A percentile compares a stretch with the other conserved stretches of the same genome.
Conservation (phyloP, 2,329 filamentous ascomycete genomes). For the Colletotrichum endophyticum region DNA sequence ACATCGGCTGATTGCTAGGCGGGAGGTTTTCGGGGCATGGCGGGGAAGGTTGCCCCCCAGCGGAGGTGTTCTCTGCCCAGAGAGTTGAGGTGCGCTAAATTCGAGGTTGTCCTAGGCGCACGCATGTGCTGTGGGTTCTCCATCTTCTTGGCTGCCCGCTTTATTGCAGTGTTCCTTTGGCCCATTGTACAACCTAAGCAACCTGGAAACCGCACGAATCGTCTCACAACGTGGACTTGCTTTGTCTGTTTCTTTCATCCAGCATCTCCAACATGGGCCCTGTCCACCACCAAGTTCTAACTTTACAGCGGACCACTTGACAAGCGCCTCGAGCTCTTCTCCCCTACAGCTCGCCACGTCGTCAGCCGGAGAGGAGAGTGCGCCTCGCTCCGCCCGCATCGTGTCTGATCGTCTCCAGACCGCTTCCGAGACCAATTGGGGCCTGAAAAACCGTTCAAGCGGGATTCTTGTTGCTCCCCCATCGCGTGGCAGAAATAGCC, state of each 20-base stretch:
- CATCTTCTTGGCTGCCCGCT: not conserved
- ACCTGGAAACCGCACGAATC: not conserved
- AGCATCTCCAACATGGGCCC: not conserved
- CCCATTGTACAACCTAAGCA: not conserved
- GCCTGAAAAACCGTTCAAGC: not conserved
- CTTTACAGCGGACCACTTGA: not conserved
- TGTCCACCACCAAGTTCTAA: not conserved
- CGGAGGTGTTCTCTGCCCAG: not conserved
- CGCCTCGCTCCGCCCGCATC: constrained; percentile 8
- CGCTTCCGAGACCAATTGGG: not conserved
- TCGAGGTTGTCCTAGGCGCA: not conserved
- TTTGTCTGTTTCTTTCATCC: not conserved
- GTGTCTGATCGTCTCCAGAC: not conserved
- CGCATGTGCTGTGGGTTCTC: not conserved
- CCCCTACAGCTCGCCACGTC: not conserved
- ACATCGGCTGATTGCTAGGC: not conserved
- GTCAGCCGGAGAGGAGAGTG: not conserved
- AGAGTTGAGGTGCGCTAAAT: not conserved
- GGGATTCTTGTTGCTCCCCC: not conserved
- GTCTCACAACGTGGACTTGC: not conserved
- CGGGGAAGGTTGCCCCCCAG: not conserved
- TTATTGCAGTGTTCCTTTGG: not conserved
- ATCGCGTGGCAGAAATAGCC: not conserved
- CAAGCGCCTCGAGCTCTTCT: not conserved
- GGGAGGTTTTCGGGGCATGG: not conserved